Percentiles rank a stretch among this genome's conserved stretches.
These are phyloP conservation scores for Phalaenopsis aphrodite DNA, from an alignment of 106 monocot genomes.

Conservation along the genomic window DNA sequence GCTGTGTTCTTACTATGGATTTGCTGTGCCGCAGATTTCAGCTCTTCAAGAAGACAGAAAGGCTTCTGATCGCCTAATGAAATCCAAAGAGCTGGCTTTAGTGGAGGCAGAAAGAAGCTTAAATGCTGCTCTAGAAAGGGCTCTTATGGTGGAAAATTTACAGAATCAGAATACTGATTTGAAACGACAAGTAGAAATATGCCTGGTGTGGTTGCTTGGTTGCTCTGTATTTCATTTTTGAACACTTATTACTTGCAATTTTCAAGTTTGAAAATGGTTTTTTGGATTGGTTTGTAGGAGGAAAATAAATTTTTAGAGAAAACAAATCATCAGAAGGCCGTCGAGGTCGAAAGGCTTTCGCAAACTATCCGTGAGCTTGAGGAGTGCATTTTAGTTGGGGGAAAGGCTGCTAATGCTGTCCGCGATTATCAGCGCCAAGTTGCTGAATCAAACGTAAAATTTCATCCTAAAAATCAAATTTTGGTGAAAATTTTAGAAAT, in stretches of 20 bases:
- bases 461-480: not conserved
- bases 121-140: constrained; percentile 22
- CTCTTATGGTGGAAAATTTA: constrained; percentile 28
- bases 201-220: constrained; percentile 17
- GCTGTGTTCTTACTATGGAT: not conserved
- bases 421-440: constrained; percentile 52
- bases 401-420: constrained; percentile 42
- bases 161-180: constrained; percentile 42
- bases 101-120: constrained; percentile 29
- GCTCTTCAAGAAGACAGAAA: constrained; percentile 32
- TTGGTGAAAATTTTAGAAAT: not conserved
- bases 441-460: constrained; percentile 45
- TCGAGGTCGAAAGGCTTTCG: constrained; percentile 46
- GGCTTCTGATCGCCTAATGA: constrained; percentile 26
- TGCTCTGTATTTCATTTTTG: not conserved
- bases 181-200: constrained; percentile 30
- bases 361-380: constrained; percentile 52
- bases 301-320: constrained; percentile 58
- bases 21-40: constrained; percentile 14
- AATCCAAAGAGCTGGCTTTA: constrained; percentile 40
- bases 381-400: constrained; percentile 56
- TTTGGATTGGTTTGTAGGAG: constrained; percentile 29
- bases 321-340: constrained; percentile 39
- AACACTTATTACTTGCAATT: not conserved
- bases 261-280: not conserved